Percentiles rank a stretch among this genome's conserved stretches.
Evolutionary conservation across 345 rosid species (phyloP).

Genomic region (Ceriops decandra): DNA sequence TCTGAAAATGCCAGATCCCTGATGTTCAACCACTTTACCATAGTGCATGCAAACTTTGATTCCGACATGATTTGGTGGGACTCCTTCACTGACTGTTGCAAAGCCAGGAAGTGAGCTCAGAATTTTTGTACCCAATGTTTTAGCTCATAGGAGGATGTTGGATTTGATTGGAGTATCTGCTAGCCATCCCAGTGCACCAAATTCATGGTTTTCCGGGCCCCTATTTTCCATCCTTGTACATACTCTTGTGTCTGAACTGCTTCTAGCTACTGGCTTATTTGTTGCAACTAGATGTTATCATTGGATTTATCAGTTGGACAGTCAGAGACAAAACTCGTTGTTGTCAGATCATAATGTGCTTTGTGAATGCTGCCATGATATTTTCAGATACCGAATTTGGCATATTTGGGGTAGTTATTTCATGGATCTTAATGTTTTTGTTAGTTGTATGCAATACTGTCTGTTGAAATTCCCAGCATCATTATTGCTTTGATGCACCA

Average conservation of each 20-base stretch:
- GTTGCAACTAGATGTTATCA: slow-evolving; percentile 5
- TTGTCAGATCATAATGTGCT: slow-evolving; percentile 10
- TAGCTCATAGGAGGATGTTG: slow-evolving; percentile 1
- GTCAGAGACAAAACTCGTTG: slow-evolving; percentile 1
- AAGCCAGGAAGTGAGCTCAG: neutral
- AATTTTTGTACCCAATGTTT: neutral
- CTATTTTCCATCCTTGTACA: slow-evolving; percentile 13
- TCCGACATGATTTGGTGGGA: slow-evolving; percentile 1
- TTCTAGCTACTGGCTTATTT: slow-evolving; percentile 13
- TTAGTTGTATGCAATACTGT: neutral
- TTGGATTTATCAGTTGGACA: slow-evolving; percentile 15
- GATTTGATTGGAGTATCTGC: slow-evolving; percentile 16
- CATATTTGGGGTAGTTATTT: slow-evolving; percentile 8
- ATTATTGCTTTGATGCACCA: slow-evolving; percentile 17
- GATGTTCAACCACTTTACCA: slow-evolving; percentile 15
- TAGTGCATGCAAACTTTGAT: neutral
- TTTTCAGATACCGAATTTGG: neutral
- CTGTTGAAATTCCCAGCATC: slow-evolving; percentile 20
- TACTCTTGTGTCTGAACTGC: slow-evolving; percentile 11
- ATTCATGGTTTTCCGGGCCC: slow-evolving; percentile 11
- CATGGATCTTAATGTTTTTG: slow-evolving; percentile 6
- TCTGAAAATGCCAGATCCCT: slow-evolving; percentile 6
- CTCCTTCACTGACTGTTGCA: slow-evolving; percentile 1
- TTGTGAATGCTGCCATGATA: neutral
- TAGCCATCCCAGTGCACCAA: slow-evolving; percentile 9